Evolutionary conservation across 805 yeast genomes (phyloP).

Genomic region (Yamadazyma ubonensis): DNA sequence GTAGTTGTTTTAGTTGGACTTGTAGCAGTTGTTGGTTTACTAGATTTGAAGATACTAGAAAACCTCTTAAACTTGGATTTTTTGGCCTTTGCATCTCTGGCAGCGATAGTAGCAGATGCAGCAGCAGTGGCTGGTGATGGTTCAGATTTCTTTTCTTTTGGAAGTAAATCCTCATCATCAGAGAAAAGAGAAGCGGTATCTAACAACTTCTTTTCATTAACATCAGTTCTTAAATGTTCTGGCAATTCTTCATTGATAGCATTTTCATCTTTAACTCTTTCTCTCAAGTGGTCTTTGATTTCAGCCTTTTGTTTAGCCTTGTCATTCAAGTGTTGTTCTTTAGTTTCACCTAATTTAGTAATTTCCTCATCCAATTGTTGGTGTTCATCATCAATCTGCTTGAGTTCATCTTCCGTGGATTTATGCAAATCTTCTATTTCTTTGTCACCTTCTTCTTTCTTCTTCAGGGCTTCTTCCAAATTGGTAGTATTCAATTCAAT

Average conservation of each 20-base stretch:
- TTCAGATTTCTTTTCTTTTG: constrained; percentile 10
- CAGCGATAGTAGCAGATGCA: constrained; percentile 11
- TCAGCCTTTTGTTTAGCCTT: constrained; percentile 37
- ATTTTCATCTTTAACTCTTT: constrained; percentile 46
- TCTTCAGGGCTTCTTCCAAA: constrained; percentile 30
- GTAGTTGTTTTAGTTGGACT: constrained; percentile 1
- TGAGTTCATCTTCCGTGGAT: constrained; percentile 24
- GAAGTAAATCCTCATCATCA: constrained; percentile 15
- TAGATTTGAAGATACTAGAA: constrained; percentile 15
- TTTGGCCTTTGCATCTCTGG: constrained; percentile 12
- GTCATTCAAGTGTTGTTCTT: constrained; percentile 31
- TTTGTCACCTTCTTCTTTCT: constrained; percentile 40
- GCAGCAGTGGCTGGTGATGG: not conserved
- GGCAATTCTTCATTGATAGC: constrained; percentile 51
- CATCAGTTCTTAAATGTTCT: constrained; percentile 45
- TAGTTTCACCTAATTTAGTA: constrained; percentile 38
- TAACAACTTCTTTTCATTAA: constrained; percentile 34
- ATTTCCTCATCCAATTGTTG: constrained; percentile 43
- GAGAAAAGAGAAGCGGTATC: constrained; percentile 42
- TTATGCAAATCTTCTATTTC: constrained; percentile 37
- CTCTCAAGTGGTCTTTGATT: constrained; percentile 29
- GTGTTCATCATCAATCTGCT: constrained; percentile 26
- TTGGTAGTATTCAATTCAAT: constrained; percentile 33
- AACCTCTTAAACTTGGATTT: constrained; percentile 15
- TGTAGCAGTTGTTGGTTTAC: constrained; percentile 3